Conservation (phyloP, 805 yeast genomes). For the Candida methanosorbosa region DNA sequence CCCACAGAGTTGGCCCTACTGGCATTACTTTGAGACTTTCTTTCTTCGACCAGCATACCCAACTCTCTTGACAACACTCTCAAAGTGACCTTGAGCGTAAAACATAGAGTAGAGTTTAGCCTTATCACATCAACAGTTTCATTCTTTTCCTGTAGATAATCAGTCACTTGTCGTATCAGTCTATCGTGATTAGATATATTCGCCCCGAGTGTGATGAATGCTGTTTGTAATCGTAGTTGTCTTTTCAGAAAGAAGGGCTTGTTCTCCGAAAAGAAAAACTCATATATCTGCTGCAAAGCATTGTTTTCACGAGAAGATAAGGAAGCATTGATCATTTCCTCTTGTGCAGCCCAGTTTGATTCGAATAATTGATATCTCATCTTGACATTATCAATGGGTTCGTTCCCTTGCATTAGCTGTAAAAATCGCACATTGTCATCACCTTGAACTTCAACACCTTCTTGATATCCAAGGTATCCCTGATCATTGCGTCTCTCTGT, state of each 20-base stretch:
- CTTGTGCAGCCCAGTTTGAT: conserved; percentile 28
- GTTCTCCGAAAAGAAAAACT: too few species aligned
- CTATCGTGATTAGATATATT: conserved; percentile 33
- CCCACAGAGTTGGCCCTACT: too few species aligned
- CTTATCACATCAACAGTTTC: conserved; percentile 18
- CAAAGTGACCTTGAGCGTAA: conserved; percentile 26
- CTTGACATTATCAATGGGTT: conserved; percentile 26
- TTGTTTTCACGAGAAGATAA: too few species aligned
- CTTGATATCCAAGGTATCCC: too few species aligned
- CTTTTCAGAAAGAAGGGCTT: neutral
- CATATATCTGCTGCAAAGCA: too few species aligned
- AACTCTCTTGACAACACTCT: conserved; percentile 24
- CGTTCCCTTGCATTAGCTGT: conserved; percentile 33
- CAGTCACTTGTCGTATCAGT: conserved; percentile 19
- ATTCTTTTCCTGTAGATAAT: conserved; percentile 6
- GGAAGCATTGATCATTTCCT: conserved; percentile 20
- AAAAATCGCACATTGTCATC: conserved; percentile 28
- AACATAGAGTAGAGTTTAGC: conserved; percentile 28
- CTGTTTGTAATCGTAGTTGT: conserved; percentile 19
- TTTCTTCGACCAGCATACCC: neutral
- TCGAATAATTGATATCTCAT: conserved; percentile 33
- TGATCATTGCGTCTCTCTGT: too few species aligned
- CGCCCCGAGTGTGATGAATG: conserved; percentile 32
- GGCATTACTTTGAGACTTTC: too few species aligned
- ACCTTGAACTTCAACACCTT: conserved; percentile 11